Base-by-base conservation (phyloP, 2,329 filamentous ascomycete genomes). In the Amylocarpus encephaloides region DNA sequence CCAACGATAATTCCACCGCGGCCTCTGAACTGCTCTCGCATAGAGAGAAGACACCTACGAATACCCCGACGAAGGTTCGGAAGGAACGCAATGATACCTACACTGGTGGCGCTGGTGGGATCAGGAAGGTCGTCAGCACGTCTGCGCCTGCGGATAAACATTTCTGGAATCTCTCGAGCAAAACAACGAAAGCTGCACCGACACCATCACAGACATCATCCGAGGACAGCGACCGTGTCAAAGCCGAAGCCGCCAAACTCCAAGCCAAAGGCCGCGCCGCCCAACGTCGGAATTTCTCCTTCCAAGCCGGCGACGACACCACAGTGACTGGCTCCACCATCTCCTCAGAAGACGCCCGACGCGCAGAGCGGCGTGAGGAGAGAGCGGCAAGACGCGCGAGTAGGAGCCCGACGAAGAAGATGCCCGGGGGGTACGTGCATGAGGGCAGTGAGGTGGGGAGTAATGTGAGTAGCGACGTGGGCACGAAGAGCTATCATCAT, bases 1-100 rank as follows among this genome's bases (percentile, higher is more conserved):
- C 82, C 32, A 78, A 74, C n/a, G 80, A 82, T 34, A 78, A 61
- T 45, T 48, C 46, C 10, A 59, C 53, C 2, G 51, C 55, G 1
- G 58, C 58, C 30, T 57, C 62, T 45, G 78, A 86, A 56, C 73
- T 85, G 35, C 75, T 84, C 48, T 71, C 70, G 49, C 73, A 82
- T 67, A 72, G 75, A 61, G 74, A 83, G 69, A 68, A 68, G 62
- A 79, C 75, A 56, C 79, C 78, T 1, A 79, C 76, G 48, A 73
- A 62, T 66, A 80, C 73, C 52, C 77, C 77, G 0, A 72, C 71
- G 1, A 64, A 61, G 30, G 26, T 43, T 22, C 50, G 48, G 42
- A 64, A 62, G 47, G 56, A 62, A 35, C 49, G 53, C 15, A 59
- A 57, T 6, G 59, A 64, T 26, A 54, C 50, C 5, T 58, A 61